Evolutionary conservation across 108 stramenopile species (phyloP).

Genomic region (Cyclotella choctawhatcheeana): DNA sequence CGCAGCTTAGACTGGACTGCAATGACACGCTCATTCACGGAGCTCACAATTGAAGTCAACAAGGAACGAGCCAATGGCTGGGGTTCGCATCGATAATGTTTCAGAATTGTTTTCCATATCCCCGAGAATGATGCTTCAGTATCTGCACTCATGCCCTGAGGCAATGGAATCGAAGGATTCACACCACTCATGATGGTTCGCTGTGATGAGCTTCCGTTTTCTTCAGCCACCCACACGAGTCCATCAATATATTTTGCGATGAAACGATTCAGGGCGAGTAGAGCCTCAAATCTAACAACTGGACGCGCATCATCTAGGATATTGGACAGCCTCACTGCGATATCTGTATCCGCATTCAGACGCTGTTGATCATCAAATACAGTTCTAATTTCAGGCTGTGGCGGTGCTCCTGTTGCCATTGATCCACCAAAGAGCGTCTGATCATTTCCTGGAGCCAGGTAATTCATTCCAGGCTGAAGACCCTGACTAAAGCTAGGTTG

Average conservation of each 20-base stretch:
- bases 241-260: conserved; percentile 84
- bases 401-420: conserved; percentile 9
- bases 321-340: conserved; percentile 23
- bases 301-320: conserved; percentile 74
- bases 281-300: conserved; percentile 85
- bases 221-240: conserved; percentile 79
- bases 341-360: conserved; percentile 22
- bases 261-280: conserved; percentile 65
- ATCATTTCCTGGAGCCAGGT: conserved; percentile 13
- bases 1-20: conserved; percentile 45
- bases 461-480: conserved; percentile 14
- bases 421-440: conserved; percentile 37
- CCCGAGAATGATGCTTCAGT: conserved; percentile 56
- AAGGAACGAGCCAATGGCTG: conserved; percentile 70
- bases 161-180: conserved; percentile 45
- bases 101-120: conserved; percentile 76
- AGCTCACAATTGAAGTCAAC: conserved; percentile 66
- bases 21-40: conserved; percentile 77
- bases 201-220: conserved; percentile 30
- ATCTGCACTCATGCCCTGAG: conserved; percentile 48
- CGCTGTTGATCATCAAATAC: conserved; percentile 31
- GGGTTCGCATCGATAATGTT: conserved; percentile 76
- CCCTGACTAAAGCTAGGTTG: conserved; percentile 20
- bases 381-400: conserved; percentile 26
- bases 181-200: conserved; percentile 26